Evolutionary conservation across 352 stramenopile species (phyloP), one percentile per base, ranked within the genome.

Genomic region (Phytophthora lateralis): DNA sequence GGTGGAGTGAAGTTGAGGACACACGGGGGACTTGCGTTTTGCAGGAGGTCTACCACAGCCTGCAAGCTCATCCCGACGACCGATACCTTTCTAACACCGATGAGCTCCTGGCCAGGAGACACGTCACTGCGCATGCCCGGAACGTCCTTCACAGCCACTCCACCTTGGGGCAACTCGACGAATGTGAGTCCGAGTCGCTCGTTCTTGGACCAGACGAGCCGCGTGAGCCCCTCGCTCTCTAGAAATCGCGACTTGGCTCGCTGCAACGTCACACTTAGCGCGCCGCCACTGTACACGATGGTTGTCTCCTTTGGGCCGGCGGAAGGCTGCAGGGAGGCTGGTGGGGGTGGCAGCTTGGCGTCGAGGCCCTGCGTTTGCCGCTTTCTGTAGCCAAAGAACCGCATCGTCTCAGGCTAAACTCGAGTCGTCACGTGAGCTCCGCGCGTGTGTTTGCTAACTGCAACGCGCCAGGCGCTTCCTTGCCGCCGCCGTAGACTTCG

Each of bases 131-230:
- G 55, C 50, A 70, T 65, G 4, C 18, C 46, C 44, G 71, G 71
- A 1, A 62, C 29, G 37, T 73, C 65, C 51, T 84, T 82, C 55
- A 88, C 73, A 14, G 62, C 52, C 53, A 86, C 74, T 11, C 55
- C 64, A n/a, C 69, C 66, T 49, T 71, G 61, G 14, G 54, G 66
- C 27, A 63, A 52, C 53, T 86, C 66, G 21, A 77, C 41, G 51
- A 88, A 83, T 21, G 71, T 85, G 37, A 88, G 62, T 32, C 76
- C 78, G 20, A 88, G 63, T 17, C 66, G 74, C 30, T 75, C 55
- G 43, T 78, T 48, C 39, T 84, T 85, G 42, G 59, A 29, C 78
- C 76, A 88, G 39, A 66, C 26, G 6, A 88, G 52, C 48, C 71
- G 71, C 52, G 55, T 78, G 3, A 68, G 58, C 1, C 55, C 66